A percentile compares a stretch with the other conserved stretches of the same genome.
These are phyloP conservation scores for Talaromyces adpressus DNA, from an alignment of 495 filamentous ascomycete genomes.

Conservation along the genomic window DNA sequence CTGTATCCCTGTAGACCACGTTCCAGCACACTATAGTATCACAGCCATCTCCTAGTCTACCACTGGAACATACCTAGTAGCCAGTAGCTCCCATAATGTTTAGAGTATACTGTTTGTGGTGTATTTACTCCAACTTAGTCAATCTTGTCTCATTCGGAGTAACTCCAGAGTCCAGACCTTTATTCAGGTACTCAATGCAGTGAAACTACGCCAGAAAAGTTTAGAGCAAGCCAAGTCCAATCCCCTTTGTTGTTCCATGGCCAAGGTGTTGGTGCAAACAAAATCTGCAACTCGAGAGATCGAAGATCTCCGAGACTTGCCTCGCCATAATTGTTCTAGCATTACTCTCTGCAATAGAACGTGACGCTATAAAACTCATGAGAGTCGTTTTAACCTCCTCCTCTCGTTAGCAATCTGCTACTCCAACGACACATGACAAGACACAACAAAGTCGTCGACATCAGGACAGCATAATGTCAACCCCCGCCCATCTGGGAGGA, in stretches of 20 bases:
- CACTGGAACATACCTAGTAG: not conserved
- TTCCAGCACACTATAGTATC: not conserved
- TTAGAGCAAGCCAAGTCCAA: not conserved
- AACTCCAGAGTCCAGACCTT: not conserved
- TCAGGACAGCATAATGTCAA: constrained; percentile 10
- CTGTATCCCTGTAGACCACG: not conserved
- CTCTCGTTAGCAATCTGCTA: not conserved
- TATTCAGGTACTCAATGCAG: not conserved
- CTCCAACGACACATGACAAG: not conserved
- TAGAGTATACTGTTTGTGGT: not conserved
- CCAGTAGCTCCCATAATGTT: not conserved
- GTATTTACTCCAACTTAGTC: not conserved
- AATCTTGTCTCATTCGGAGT: no score
- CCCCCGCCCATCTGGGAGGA: constrained; percentile 8
- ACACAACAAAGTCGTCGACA: not conserved
- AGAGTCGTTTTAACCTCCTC: not conserved
- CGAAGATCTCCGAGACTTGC: not conserved
- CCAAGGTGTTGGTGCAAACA: not conserved
- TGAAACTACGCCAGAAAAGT: not conserved
- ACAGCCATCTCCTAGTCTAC: not conserved
- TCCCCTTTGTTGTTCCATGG: not conserved
- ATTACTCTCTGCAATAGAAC: not conserved
- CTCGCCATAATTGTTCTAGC: not conserved
- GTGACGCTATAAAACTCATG: not conserved
- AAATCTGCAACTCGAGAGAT: not conserved